phyloP scores from a whole-genome alignment of 2,329 filamentous ascomycete species.

The Lasiodiplodia gonubiensis region DNA sequence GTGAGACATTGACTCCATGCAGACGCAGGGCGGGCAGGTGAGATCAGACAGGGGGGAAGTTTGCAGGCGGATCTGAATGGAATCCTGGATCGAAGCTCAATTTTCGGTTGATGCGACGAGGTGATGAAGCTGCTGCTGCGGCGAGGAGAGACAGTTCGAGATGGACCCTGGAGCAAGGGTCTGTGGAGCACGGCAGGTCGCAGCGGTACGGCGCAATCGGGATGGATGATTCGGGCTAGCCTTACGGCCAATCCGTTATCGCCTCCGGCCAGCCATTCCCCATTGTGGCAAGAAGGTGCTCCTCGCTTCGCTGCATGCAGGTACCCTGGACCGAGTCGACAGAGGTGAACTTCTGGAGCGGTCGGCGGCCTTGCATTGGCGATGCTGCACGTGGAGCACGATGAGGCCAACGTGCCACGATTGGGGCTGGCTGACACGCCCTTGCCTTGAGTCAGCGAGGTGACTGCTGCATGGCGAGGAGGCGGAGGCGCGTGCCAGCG shows the following conservation, averaged over 20 bases:
- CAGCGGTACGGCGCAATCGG: not conserved
- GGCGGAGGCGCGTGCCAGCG: not conserved
- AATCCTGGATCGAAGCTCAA: not conserved
- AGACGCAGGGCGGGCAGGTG: no score
- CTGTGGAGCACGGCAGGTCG: not conserved
- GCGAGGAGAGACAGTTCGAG: not conserved
- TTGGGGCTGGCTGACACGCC: not conserved
- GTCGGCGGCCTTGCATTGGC: not conserved
- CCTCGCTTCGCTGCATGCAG: conserved; percentile 18
- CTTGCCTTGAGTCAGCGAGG: not conserved
- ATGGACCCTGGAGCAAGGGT: not conserved
- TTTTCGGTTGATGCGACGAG: not conserved
- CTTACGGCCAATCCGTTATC: conserved; percentile 3
- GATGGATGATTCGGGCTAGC: conserved; percentile 11
- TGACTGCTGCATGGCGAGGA: not conserved
- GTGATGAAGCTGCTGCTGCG: not conserved
- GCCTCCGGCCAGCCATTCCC: not conserved
- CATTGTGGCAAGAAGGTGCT: conserved; percentile 7
- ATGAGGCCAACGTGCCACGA: conserved; percentile 3
- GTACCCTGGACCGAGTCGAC: conserved; percentile 5
- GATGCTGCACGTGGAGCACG: conserved; percentile 15
- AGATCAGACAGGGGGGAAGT: no score
- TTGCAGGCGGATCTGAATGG: not conserved
- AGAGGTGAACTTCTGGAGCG: not conserved
- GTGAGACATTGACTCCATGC: not conserved